These are phyloP conservation scores for Pythium phragmiticola DNA, from an alignment of 352 stramenopile genomes.

Conservation along the genomic window DNA sequence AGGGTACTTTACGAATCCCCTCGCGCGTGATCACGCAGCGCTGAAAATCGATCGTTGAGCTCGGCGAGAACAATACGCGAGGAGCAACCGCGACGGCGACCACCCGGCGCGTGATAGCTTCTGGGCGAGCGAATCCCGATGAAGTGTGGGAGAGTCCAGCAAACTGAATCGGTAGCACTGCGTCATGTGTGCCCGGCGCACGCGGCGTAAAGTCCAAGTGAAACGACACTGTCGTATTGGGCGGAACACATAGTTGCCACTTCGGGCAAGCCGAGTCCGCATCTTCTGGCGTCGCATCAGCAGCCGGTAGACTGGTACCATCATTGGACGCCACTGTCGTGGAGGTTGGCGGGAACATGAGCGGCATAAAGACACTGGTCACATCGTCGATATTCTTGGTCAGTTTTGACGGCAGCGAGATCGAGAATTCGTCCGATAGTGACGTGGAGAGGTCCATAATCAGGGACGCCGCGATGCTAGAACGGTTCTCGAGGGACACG, in stretches of 20 bases:
- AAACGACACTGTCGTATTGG: slow-evolving; percentile 64
- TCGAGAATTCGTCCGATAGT: slow-evolving; percentile 61
- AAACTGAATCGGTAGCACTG: slow-evolving; percentile 78
- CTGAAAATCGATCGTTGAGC: slow-evolving; percentile 77
- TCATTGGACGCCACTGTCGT: neutral
- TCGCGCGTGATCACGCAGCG: slow-evolving; percentile 85
- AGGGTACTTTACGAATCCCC: slow-evolving; percentile 83
- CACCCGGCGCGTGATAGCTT: slow-evolving; percentile 46
- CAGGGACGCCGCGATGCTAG: slow-evolving; percentile 73
- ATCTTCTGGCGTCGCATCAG: neutral
- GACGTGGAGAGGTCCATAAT: slow-evolving; percentile 62
- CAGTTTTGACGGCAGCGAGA: slow-evolving; percentile 51
- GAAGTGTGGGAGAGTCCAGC: slow-evolving; percentile 36
- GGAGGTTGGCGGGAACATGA: slow-evolving; percentile 28
- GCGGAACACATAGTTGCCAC: slow-evolving; percentile 75
- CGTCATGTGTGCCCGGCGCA: slow-evolving; percentile 40
- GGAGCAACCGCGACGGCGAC: slow-evolving; percentile 54
- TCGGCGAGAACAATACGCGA: slow-evolving; percentile 65
- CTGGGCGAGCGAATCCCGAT: slow-evolving; percentile 23
- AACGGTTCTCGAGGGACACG: slow-evolving; percentile 79
- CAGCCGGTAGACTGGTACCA: neutral
- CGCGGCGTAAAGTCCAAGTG: slow-evolving; percentile 76
- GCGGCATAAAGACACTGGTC: slow-evolving; percentile 73
- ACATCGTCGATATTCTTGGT: slow-evolving; percentile 68
- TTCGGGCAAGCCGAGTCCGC: slow-evolving; percentile 37